phyloP scores from a whole-genome alignment of 176 grass and related monocot genomes.

The Oryza brachyantha region DNA sequence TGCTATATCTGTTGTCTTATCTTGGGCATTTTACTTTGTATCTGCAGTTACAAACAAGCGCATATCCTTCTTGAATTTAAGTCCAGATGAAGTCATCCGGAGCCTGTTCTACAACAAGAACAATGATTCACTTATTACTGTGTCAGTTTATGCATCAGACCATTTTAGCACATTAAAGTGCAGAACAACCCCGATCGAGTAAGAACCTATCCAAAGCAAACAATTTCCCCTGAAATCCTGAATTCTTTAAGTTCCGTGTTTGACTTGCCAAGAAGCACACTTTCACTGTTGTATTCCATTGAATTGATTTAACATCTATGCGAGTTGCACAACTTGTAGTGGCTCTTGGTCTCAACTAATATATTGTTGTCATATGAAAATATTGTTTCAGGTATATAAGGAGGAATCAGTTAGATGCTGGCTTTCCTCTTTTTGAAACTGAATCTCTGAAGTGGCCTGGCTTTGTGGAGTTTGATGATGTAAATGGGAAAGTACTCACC shows the following conservation, averaged over 20 bases:
- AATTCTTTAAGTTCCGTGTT: neutral
- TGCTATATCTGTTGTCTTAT: neutral
- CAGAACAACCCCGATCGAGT: slow-evolving; percentile 96
- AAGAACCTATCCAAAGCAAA: slow-evolving; percentile 28
- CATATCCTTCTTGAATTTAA: slow-evolving; percentile 89
- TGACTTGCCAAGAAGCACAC: neutral
- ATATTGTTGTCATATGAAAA: slow-evolving; percentile 9
- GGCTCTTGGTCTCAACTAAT: slow-evolving; percentile 18
- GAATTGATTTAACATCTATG: neutral
- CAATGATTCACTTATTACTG: slow-evolving; percentile 98
- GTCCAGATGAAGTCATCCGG: slow-evolving; percentile 97
- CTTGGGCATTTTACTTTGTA: slow-evolving; percentile 24
- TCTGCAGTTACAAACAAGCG: slow-evolving; percentile 85
- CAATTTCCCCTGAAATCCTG: slow-evolving; percentile 3
- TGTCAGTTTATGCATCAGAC: slow-evolving; percentile 96
- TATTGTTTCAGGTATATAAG: slow-evolving; percentile 72
- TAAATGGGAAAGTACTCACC: slow-evolving; percentile 90
- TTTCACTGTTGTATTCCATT: neutral
- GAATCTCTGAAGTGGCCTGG: slow-evolving; percentile 97
- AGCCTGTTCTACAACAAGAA: slow-evolving; percentile 99
- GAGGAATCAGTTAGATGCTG: slow-evolving; percentile 82
- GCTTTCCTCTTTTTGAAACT: slow-evolving; percentile 84
- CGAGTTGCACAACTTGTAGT: slow-evolving; percentile 5
- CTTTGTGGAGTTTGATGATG: slow-evolving; percentile 98
- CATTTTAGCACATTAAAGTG: slow-evolving; percentile 98